Conservation (phyloP, 164 flowering plant species). For the Macadamia tetraphylla region DNA sequence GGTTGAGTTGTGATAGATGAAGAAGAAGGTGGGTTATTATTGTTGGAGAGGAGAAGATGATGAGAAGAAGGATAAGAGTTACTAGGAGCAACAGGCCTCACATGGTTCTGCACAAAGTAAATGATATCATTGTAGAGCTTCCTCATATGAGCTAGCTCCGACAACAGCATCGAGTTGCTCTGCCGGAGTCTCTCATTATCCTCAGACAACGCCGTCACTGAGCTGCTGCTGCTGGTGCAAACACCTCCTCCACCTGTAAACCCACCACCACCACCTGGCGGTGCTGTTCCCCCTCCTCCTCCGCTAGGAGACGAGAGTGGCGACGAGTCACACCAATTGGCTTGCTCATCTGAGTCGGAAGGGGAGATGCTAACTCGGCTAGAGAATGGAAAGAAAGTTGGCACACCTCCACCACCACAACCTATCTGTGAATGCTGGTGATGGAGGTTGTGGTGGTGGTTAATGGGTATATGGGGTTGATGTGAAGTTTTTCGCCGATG, state of each 20-base stretch:
- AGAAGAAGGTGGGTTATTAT: constrained; percentile 3
- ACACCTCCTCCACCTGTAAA: constrained; percentile 9
- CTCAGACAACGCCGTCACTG: constrained; percentile 55
- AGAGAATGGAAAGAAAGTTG: constrained; percentile 36
- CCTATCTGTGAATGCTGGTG: constrained; percentile 24
- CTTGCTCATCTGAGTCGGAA: constrained; percentile 57
- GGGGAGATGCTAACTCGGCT: constrained; percentile 51
- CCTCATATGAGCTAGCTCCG: constrained; percentile 87
- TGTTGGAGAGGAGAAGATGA: constrained; percentile 26
- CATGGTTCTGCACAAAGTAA: constrained; percentile 92
- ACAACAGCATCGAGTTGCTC: constrained; percentile 74
- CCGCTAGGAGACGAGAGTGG: constrained; percentile 32
- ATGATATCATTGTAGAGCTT: constrained; percentile 93
- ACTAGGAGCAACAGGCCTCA: constrained; percentile 79
- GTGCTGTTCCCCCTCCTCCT: neutral
- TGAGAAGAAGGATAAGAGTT: constrained; percentile 41
- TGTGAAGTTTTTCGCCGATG: constrained; percentile 67
- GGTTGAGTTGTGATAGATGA: constrained; percentile 16
- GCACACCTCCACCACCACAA: constrained; percentile 11
- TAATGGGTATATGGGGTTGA: constrained; percentile 48
- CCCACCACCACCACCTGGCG: neutral
- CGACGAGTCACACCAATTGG: constrained; percentile 53
- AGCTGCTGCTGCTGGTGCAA: constrained; percentile 7
- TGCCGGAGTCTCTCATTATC: constrained; percentile 82
- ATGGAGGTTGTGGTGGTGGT: constrained; percentile 14